Conservation (phyloP, 305 asterid genomes). For the Rubia balearica region DNA sequence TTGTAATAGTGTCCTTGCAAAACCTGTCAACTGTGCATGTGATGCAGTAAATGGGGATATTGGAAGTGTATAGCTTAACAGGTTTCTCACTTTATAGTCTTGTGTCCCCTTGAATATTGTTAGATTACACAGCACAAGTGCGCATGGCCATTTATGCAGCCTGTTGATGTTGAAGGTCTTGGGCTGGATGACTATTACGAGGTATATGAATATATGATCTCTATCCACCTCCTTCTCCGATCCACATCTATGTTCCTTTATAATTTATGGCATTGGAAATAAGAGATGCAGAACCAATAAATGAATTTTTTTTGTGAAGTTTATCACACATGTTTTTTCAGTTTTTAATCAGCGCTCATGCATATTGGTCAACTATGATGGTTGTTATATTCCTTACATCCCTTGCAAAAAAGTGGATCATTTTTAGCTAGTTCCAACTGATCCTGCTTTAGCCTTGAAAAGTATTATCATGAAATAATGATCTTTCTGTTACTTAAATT, state of each 20-base stretch:
- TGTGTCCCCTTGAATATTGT: conserved; percentile 20
- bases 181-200: conserved; percentile 81
- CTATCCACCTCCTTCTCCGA: conserved; percentile 1
- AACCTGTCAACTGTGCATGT: not conserved
- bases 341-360: not conserved
- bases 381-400: not conserved
- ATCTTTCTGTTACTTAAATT: not conserved
- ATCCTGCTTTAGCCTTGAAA: not conserved
- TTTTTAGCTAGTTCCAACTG: not conserved
- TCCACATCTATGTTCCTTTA: not conserved
- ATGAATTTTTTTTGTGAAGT: not conserved
- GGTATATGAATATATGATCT: conserved; percentile 43
- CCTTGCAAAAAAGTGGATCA: not conserved
- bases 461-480: not conserved
- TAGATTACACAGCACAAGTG: conserved; percentile 93
- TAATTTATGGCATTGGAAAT: conserved; percentile 5
- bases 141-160: conserved; percentile 98
- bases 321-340: not conserved
- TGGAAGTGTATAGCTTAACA: not conserved
- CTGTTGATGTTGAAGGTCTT: conserved; percentile 95
- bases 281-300: not conserved
- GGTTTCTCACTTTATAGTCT: not conserved
- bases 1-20: not conserved
- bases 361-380: not conserved
- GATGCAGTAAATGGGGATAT: not conserved